Percentiles rank a stretch among this genome's conserved stretches.
Conservation (phyloP, 805 yeast genomes). For the Sugiyamaella americana region DNA sequence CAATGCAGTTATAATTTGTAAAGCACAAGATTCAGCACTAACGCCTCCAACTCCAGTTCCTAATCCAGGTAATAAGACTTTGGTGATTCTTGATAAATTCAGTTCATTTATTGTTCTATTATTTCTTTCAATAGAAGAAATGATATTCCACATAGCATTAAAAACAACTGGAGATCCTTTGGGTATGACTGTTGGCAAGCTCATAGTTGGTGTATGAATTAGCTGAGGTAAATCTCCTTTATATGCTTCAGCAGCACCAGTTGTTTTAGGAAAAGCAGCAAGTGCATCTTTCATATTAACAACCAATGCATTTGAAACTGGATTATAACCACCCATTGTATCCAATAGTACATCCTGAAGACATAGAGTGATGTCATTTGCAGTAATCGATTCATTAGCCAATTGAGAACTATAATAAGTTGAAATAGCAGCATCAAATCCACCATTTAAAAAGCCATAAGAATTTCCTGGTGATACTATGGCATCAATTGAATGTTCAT, state of each 20-base stretch:
- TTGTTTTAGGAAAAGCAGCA: not conserved
- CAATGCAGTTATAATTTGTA: slow-evolving; percentile 28
- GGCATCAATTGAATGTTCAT: slow-evolving; percentile 14
- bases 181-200: slow-evolving; percentile 27
- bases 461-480: slow-evolving; percentile 50
- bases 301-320: slow-evolving; percentile 30
- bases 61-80: slow-evolving; percentile 34
- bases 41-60: slow-evolving; percentile 39
- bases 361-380: slow-evolving; percentile 11
- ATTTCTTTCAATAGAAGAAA: slow-evolving; percentile 22
- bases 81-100: slow-evolving; percentile 21
- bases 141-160: slow-evolving; percentile 36
- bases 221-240: slow-evolving; percentile 17
- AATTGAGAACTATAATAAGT: slow-evolving; percentile 21
- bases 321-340: slow-evolving; percentile 31
- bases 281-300: slow-evolving; percentile 27
- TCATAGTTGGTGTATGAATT: slow-evolving; percentile 38
- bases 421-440: slow-evolving; percentile 41
- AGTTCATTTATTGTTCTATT: slow-evolving; percentile 2
- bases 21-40: slow-evolving; percentile 29
- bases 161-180: slow-evolving; percentile 26
- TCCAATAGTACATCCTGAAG: slow-evolving; percentile 12
- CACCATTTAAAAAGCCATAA: slow-evolving; percentile 46
- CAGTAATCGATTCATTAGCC: slow-evolving; percentile 6
- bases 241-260: not conserved